phyloP scores from a whole-genome alignment of 345 rosid species.

The Toxicodendron radicans region DNA sequence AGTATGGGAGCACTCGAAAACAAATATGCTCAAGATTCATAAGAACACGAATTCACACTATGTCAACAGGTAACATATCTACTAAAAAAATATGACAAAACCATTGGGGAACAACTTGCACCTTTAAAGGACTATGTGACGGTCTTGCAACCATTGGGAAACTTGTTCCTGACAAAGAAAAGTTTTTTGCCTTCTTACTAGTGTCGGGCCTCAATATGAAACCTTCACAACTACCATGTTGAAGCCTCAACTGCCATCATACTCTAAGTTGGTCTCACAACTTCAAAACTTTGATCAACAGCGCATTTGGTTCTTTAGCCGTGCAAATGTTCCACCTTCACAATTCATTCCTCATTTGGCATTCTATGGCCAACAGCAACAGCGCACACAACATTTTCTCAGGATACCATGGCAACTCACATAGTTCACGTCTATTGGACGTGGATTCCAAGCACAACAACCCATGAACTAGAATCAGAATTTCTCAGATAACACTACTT shows the following conservation, averaged over 20 bases:
- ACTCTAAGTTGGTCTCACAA: conserved; percentile 13
- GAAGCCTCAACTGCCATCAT: conserved; percentile 14
- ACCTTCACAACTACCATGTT: conserved; percentile 14
- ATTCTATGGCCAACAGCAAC: conserved; percentile 15
- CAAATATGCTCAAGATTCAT: neutral
- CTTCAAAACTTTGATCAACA: conserved; percentile 11
- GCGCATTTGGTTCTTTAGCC: conserved; percentile 1
- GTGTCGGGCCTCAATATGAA: conserved; percentile 15
- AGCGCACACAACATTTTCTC: neutral
- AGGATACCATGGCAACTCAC: neutral
- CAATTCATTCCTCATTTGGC: conserved; percentile 8
- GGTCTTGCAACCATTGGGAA: conserved; percentile 15
- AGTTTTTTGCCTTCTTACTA: conserved; percentile 10
- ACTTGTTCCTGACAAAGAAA: conserved; percentile 11
- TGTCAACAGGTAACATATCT: conserved; percentile 8
- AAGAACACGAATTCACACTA: neutral
- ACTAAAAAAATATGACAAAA: conserved; percentile 1
- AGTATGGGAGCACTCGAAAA: neutral
- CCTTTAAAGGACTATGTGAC: conserved; percentile 3
- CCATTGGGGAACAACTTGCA: conserved; percentile 3
- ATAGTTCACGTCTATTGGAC: neutral
- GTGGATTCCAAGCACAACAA: conserved; percentile 20
- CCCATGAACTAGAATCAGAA: neutral
- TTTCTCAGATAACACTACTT: neutral
- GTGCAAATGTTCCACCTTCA: neutral